Evolutionary conservation across 2,329 filamentous ascomycete species (phyloP).

Genomic region (Penicillium frequentans): DNA sequence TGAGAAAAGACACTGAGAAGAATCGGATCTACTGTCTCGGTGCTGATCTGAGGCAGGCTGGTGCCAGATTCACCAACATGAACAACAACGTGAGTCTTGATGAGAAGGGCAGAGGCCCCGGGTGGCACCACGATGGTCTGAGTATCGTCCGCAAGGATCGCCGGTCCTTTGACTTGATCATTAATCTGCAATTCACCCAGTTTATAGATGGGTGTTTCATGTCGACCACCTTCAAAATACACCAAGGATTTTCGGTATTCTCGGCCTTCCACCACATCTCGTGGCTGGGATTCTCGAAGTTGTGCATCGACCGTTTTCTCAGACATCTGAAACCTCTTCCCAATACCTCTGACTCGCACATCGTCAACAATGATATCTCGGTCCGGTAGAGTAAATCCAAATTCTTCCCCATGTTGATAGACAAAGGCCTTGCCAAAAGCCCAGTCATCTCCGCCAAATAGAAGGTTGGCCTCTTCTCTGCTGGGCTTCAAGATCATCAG

Average conservation of each 20-base stretch:
- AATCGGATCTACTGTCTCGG: constrained; percentile 68
- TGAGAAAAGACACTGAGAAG: constrained; percentile 77
- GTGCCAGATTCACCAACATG: constrained; percentile 32
- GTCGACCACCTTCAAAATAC: constrained; percentile 80
- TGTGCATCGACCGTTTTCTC: constrained; percentile 57
- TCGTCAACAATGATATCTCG: constrained; percentile 89
- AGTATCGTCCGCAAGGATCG: constrained; percentile 71
- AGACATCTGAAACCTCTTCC: constrained; percentile 80
- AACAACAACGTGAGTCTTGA: constrained; percentile 41
- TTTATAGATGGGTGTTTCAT: constrained; percentile 79
- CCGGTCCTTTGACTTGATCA: constrained; percentile 73
- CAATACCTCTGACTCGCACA: constrained; percentile 82
- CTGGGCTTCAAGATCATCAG: constrained; percentile 38
- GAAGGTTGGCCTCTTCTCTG: constrained; percentile 31
- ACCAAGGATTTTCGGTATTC: constrained; percentile 67
- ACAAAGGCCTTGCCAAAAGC: constrained; percentile 83
- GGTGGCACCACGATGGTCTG: constrained; percentile 49
- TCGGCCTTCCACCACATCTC: constrained; percentile 47
- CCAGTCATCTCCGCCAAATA: constrained; percentile 68
- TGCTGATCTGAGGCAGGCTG: constrained; percentile 30
- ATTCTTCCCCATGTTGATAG: constrained; percentile 85
- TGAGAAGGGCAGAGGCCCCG: constrained; percentile 36
- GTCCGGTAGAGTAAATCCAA: constrained; percentile 83
- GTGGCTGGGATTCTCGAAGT: constrained; percentile 61
- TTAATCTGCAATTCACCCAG: constrained; percentile 72